phyloP scores from a whole-genome alignment of 805 yeast species.

The Wickerhamiella musiphila region DNA sequence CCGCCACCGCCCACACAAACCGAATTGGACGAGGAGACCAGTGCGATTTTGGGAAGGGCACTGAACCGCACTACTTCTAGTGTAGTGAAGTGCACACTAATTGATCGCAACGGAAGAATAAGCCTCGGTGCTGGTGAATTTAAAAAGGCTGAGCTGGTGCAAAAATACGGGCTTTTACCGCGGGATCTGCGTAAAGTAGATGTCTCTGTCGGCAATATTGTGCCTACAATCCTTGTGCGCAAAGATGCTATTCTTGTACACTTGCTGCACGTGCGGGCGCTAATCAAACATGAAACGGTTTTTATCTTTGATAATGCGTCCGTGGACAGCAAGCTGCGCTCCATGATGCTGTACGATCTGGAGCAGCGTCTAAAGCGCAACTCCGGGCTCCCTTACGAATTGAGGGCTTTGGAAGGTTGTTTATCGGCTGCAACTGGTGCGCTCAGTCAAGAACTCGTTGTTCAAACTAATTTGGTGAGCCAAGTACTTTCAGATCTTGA shows the following conservation, averaged over 20 bases:
- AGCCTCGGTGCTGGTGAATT: constrained; percentile 53
- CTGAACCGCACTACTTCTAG: constrained; percentile 14
- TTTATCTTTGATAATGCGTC: constrained; percentile 53
- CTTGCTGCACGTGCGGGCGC: constrained; percentile 73
- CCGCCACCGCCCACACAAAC: neutral
- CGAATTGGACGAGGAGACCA: constrained; percentile 10
- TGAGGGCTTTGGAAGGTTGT: constrained; percentile 77
- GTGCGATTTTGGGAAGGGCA: constrained; percentile 13
- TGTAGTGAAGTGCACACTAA: constrained; percentile 63
- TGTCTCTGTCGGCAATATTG: constrained; percentile 60
- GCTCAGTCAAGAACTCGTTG: constrained; percentile 71
- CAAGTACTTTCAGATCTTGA: constrained; percentile 67
- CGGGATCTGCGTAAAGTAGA: constrained; percentile 85
- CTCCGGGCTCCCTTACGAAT: constrained; percentile 61
- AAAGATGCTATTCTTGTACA: constrained; percentile 63
- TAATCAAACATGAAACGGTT: constrained; percentile 64
- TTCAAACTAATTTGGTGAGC: constrained; percentile 57
- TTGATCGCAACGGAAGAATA: constrained; percentile 53
- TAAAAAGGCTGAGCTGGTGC: constrained; percentile 54
- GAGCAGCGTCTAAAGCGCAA: constrained; percentile 46
- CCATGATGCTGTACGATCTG: constrained; percentile 67
- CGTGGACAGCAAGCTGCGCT: constrained; percentile 45
- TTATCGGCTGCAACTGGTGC: constrained; percentile 64
- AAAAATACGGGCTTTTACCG: constrained; percentile 65
- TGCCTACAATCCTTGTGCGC: constrained; percentile 76